Percentiles rank a stretch among this genome's conserved stretches.
Evolutionary conservation across 2,329 filamentous ascomycete genomes (phyloP).

Genomic region (Biscogniauxia mediterranea): DNA sequence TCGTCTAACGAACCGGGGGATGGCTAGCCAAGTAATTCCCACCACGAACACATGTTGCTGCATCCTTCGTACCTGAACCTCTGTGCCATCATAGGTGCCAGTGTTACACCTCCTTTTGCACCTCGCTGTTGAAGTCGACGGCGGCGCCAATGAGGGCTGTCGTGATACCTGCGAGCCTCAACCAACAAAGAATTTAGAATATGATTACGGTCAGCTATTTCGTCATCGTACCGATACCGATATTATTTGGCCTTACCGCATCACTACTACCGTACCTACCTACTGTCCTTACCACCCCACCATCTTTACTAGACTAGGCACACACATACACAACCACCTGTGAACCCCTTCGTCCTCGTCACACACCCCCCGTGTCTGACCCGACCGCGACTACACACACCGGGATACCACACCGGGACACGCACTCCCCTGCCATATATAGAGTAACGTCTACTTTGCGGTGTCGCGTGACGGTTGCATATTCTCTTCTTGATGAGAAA

Average conservation of each 20-base stretch:
- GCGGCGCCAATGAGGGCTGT: constrained; percentile 2
- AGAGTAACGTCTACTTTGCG: neutral
- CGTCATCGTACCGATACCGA: constrained; percentile 18
- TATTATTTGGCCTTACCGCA: neutral
- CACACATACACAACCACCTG: constrained; percentile 1
- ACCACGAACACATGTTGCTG: neutral
- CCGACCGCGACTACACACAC: neutral
- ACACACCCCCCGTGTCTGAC: neutral
- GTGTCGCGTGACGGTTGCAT: neutral
- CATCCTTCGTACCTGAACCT: constrained; percentile 2
- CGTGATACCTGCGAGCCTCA: neutral
- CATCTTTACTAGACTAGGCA: neutral
- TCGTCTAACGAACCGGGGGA: neutral
- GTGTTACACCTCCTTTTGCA: constrained; percentile 8
- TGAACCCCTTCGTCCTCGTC: neutral
- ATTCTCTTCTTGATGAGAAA: neutral
- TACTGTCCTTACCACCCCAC: constrained; percentile 6
- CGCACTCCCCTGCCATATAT: neutral
- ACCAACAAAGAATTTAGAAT: constrained; percentile 6
- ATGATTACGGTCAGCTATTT: constrained; percentile 9
- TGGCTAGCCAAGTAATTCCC: neutral
- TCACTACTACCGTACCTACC: neutral
- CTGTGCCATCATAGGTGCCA: constrained; percentile 9
- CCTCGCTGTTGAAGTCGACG: constrained; percentile 1
- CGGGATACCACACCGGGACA: neutral